Evolutionary conservation across 139 green algal species (phyloP).

Genomic region (Chlorella sorokiniana): DNA sequence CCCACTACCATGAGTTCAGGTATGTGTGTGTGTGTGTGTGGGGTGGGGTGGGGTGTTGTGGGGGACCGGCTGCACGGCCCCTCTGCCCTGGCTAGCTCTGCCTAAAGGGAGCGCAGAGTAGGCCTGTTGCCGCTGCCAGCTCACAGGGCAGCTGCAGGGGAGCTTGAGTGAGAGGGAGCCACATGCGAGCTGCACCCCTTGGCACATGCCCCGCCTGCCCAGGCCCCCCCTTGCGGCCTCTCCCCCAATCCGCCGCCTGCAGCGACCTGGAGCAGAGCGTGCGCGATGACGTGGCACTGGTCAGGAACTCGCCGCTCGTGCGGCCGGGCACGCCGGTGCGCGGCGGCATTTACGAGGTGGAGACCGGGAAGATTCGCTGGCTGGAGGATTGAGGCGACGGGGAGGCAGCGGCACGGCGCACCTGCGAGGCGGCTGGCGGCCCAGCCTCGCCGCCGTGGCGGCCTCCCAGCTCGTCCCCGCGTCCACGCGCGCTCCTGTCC

Average conservation of each 20-base stretch:
- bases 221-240: not conserved
- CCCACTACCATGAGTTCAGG: constrained; percentile 58
- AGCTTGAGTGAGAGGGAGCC: too few species aligned
- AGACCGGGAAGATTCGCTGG: constrained; percentile 43
- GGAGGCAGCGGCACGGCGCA: not conserved
- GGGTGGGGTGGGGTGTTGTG: too few species aligned
- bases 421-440: too few species aligned
- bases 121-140: not conserved
- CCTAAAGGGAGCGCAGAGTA: too few species aligned
- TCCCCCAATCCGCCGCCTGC: not conserved
- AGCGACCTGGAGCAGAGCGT: constrained; percentile 54
- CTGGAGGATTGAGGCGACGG: too few species aligned
- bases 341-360: constrained; percentile 64
- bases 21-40: not conserved
- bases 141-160: too few species aligned
- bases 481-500: too few species aligned
- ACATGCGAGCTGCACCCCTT: too few species aligned
- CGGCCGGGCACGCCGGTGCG: constrained; percentile 38
- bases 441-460: too few species aligned
- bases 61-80: too few species aligned
- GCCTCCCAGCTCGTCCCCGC: too few species aligned
- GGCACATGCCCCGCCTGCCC: not conserved
- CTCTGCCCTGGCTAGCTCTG: too few species aligned
- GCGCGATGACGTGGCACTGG: constrained; percentile 48
- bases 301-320: constrained; percentile 43